Base-by-base conservation (phyloP, 345 rosid species). In the Passiflora organensis region DNA sequence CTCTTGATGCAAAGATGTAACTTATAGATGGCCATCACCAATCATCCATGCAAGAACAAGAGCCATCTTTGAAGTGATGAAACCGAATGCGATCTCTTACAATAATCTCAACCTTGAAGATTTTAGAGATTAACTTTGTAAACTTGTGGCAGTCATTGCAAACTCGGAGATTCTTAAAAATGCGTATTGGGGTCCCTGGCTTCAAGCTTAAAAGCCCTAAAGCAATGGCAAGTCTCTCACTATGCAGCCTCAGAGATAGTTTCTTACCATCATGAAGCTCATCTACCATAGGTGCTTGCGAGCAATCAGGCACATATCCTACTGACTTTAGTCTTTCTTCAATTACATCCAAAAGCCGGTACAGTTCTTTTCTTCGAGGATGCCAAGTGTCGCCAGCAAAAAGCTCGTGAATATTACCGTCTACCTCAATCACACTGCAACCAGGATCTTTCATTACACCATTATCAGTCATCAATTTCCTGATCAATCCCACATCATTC, bases 211-310 rank as follows among this genome's bases (percentile, higher is more conserved):
- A 48, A 18, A 90, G 75, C 42, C 95, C 88, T 41, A 78, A 64
- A 56, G 90, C 88, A 68, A 84, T 82, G 46, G 95, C 93, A 32
- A 90, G 90, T 63, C 95, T 79, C 72, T 86, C 90, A 32, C 93
- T 84, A 41, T 82, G 95, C 44, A 86, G 77, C 78, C 58, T 82
- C 12, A 82, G 77, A 32, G 80, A 78, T 43, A 61, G 56, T 51
- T 64, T 74, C 70, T 77, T 82, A 47, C 75, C 79, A 43, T 72
- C 69, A 32, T 67, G 28, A 1, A 24, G 59, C 32, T 78, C 82
- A 44, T 76, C 78, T 0, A 82, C 72, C 77, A 76, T 68, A 1
- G 80, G 56, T 28, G 64, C 56, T 60, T 60, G 64, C 11, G 64
- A 60, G 28, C 22, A 50, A 32, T 60, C 86, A 0, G 89, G 82